These are phyloP conservation scores for Vigna reflexopilosa DNA, from an alignment of 306 rosid genomes.

Conservation along the genomic window DNA sequence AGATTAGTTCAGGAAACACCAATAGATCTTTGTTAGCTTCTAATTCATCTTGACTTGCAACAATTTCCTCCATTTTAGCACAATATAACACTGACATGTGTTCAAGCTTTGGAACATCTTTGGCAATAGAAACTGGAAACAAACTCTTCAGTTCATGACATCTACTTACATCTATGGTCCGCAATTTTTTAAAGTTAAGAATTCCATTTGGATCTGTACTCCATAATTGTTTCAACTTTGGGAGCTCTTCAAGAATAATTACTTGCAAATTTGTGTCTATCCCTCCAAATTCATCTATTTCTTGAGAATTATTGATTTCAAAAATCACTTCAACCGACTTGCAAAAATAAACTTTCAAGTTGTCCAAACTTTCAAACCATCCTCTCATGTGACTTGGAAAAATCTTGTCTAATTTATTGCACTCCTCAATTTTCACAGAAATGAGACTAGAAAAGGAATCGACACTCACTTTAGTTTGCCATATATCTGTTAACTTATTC, in stretches of 20 bases:
- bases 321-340: background rate
- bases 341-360: background rate
- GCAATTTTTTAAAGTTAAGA: background rate
- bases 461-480: too few species aligned
- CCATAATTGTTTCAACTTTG: slow-evolving; percentile 1
- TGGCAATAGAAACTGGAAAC: slow-evolving; percentile 36
- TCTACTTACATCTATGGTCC: background rate
- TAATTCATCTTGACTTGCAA: background rate
- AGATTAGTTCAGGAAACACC: background rate
- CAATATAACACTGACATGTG: accelerated
- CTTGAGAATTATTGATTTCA: background rate
- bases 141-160: background rate
- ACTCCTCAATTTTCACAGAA: background rate
- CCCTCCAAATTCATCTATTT: background rate
- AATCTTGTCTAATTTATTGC: background rate
- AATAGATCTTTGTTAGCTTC: background rate
- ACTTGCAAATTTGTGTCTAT: background rate
- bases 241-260: background rate
- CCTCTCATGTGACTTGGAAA: slow-evolving; percentile 33
- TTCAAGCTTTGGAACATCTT: background rate
- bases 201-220: background rate
- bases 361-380: background rate
- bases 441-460: too few species aligned
- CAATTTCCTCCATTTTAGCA: background rate
- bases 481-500: too few species aligned